phyloP scores from a whole-genome alignment of 1,139 yeast genomes.

The Meyerozyma carpophila region DNA sequence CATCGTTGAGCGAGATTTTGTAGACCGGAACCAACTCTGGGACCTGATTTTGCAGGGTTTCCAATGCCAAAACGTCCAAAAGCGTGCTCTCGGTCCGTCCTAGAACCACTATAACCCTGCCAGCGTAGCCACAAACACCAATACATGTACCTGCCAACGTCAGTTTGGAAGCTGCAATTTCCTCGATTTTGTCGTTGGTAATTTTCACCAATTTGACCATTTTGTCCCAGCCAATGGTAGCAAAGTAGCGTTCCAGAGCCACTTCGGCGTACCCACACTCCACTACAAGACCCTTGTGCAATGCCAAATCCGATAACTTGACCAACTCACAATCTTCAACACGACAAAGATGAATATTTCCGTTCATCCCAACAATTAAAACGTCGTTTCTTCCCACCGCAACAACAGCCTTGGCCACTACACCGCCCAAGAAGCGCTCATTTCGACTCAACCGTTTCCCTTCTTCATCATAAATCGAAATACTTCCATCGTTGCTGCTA shows the following conservation, averaged over 20 bases:
- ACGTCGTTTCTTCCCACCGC: constrained; percentile 12
- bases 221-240: constrained; percentile 63
- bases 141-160: constrained; percentile 48
- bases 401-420: constrained; percentile 32
- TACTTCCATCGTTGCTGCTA: constrained; percentile 22
- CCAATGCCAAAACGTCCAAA: constrained; percentile 37
- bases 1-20: constrained; percentile 64
- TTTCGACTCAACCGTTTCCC: constrained; percentile 9
- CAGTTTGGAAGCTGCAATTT: constrained; percentile 29
- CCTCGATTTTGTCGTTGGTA: constrained; percentile 11
- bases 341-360: constrained; percentile 18
- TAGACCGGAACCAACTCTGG: constrained; percentile 20
- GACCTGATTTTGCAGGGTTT: constrained; percentile 4
- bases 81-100: constrained; percentile 61
- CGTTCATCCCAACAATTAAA: constrained; percentile 38
- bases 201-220: constrained; percentile 36
- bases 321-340: constrained; percentile 9
- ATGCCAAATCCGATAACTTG: constrained; percentile 12
- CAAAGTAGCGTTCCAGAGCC: constrained; percentile 28
- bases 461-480: constrained; percentile 15
- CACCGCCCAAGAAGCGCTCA: constrained; percentile 15
- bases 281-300: constrained; percentile 29
- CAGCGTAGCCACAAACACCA: constrained; percentile 22
- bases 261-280: constrained; percentile 21
- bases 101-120: constrained; percentile 37